Base-by-base conservation (phyloP, 1,284 basidiomycete genomes). In the Cryptococcus depauperatus region DNA sequence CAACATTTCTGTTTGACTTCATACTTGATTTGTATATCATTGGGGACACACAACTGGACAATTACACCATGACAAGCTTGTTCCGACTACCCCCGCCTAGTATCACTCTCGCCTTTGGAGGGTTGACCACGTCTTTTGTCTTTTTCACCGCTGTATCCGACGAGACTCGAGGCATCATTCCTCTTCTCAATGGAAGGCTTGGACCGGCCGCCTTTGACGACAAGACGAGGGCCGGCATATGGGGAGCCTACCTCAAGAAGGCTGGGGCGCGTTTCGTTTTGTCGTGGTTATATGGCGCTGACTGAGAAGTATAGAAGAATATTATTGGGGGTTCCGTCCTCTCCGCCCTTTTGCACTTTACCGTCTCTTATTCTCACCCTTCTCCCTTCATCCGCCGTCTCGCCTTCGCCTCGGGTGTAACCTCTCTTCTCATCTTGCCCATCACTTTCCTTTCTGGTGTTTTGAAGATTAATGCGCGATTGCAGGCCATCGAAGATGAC, bases 111-210 rank as follows among this genome's bases (percentile, higher is more conserved):
- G 48, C 55, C 35, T 39, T 55, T 16, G 49, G 49, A 10, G 44
- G 46, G 9, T 32, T 51, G 6, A 43, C 50, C 9, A 56, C 59
- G 2, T 44, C 54, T 23, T 57, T 57, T 42, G 49, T 54, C 35
- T 48, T 61, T 46, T 61, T 57, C 52, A 19, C 43, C 32, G 50
- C 52, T 35, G 18, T 59, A 27, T 51, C 47, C 23, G 47, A 49
- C 18, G 27, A n/a, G 6, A 50, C 55, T 35, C 34, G 51, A 28
- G 61, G 61, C 29, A n/a, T 51, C 29, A 46, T 59, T 25, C 51
- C 59, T 1, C 47, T 58, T 10, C 35, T 63, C 28, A 51, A 46
- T 28, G 55, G 53, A 16, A 35, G 42, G 13, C 19, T 57, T 0
- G 41, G 41, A 8, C 16, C 33, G 9, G 14, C 41, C 13, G 21